Evolutionary conservation across 768 basidiomycete genomes (phyloP).

Genomic region (Mycena alexandri): DNA sequence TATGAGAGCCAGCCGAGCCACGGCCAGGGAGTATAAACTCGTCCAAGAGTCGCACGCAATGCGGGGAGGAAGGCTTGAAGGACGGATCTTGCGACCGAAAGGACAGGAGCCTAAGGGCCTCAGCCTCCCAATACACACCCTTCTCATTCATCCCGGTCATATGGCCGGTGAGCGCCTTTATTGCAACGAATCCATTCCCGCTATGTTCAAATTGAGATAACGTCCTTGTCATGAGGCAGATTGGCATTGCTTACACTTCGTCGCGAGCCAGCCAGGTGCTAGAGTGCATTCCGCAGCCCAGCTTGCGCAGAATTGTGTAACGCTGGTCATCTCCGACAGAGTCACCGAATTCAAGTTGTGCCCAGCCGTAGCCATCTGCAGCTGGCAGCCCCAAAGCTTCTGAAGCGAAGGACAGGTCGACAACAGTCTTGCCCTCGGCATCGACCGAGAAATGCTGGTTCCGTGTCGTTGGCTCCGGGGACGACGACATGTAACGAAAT

Average conservation of each 20-base stretch:
- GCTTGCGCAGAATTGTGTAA: constrained; percentile 45
- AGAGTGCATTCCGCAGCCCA: constrained; percentile 49
- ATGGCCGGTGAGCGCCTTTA: constrained; percentile 48
- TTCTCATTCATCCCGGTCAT: constrained; percentile 38
- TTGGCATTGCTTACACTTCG: constrained; percentile 34
- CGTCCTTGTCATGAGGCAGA: constrained; percentile 8
- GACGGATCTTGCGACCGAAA: not conserved
- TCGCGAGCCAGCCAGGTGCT: constrained; percentile 49
- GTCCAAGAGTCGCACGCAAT: constrained; percentile 39
- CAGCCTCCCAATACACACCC: constrained; percentile 41
- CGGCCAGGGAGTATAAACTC: constrained; percentile 43
- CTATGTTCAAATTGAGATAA: constrained; percentile 26
- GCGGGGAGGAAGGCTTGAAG: constrained; percentile 5
- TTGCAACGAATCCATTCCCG: constrained; percentile 44
- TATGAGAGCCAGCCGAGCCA: constrained; percentile 41
- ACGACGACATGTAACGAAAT: constrained; percentile 5
- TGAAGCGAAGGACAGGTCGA: constrained; percentile 43
- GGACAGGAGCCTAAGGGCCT: constrained; percentile 37
- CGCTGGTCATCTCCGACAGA: constrained; percentile 43
- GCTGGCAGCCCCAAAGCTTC: constrained; percentile 48
- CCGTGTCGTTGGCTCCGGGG: not conserved
- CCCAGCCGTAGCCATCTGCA: constrained; percentile 44
- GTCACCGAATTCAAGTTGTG: constrained; percentile 44
- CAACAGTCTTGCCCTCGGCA: constrained; percentile 25
- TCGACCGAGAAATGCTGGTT: constrained; percentile 12